phyloP scores from a whole-genome alignment of 148 eudicot species.

The Chenopodium formosanum region DNA sequence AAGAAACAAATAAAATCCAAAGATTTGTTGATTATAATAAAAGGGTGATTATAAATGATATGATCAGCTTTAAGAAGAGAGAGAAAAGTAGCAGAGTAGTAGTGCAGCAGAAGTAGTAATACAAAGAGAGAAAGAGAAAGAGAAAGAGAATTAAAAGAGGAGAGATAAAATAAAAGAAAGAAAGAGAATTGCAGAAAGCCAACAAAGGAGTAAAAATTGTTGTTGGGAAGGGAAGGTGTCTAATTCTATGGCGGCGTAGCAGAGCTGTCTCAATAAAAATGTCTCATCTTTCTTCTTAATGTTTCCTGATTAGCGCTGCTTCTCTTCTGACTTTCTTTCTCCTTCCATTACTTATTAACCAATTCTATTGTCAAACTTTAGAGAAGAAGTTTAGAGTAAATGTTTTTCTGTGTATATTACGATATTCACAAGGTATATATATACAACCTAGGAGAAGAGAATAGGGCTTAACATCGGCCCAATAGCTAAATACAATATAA shows the following conservation, averaged over 20 bases:
- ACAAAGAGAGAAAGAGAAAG: not conserved
- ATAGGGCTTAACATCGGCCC: no score
- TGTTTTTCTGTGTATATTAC: no score
- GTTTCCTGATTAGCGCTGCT: conserved; percentile 11
- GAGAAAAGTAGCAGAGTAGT: not conserved
- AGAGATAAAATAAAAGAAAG: no score
- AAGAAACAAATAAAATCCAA: no score
- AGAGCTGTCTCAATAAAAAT: not conserved
- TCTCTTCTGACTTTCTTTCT: not conserved
- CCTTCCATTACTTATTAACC: no score
- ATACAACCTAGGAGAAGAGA: no score
- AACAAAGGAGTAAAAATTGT: not conserved
- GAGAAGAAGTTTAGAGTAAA: no score
- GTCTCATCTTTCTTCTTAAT: conserved; percentile 1
- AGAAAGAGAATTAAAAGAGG: not conserved
- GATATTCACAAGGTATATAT: no score
- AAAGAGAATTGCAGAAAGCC: not conserved
- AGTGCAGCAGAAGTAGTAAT: no score
- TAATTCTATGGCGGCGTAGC: conserved; percentile 37
- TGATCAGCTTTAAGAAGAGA: not conserved
- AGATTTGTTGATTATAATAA: no score
- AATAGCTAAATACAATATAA: no score
- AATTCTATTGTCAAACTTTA: no score
- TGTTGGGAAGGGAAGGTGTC: conserved; percentile 3
- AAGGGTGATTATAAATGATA: conserved; percentile 2